Base-by-base conservation (phyloP, 495 filamentous ascomycete species). In the Hypoxylon cercidicola region DNA sequence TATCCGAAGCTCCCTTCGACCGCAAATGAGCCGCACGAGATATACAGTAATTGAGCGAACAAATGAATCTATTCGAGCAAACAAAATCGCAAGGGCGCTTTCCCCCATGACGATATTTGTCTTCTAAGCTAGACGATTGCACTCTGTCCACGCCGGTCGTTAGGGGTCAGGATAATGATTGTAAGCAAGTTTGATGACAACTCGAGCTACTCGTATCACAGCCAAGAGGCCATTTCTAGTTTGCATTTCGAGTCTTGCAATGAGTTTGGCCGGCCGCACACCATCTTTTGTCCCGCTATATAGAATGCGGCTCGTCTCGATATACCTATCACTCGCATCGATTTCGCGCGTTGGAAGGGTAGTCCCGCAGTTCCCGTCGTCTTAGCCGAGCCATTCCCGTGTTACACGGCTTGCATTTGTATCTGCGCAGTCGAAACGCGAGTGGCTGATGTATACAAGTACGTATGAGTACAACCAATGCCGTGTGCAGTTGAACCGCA, bases 311-410 rank as follows among this genome's bases (percentile, higher is more conserved):
- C 23, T 45, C 23, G 41, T 28, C 41, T 41, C 19, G 52, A 61
- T 51, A 54, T 66, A 53, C 54, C 64, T 66, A 53, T 58, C 64
- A 40, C 40, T 32, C 55, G 16, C 43, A 39, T 35, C 45, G 48
- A 49, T 44, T 48, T 48, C 48, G 43, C 28, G 30, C 37, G 34
- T 44, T 32, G 10, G 59, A 57, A 53, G 55, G 64, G 20, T 55
- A 45, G 25, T 64, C 30, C 55, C 39, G 60, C 48, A 32, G 55
- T 45, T 60, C 45, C 54, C 59, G 54, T 54, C 35, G 52, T 39
- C 19, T 44, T 23, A 28, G 59, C 18, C 59, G 54, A 60, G 43
- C 55, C 37, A 32, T 5, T 49, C 18, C 30, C 18, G 15, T 21
- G 58, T 68, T 57, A 50, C 59, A 62, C 53, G 21, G 47, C 50